A percentile compares a stretch with the other conserved stretches of the same genome.
These are phyloP conservation scores for Aspergillus terreus DNA, from an alignment of 2,329 filamentous ascomycete species.

Conservation along the genomic window DNA sequence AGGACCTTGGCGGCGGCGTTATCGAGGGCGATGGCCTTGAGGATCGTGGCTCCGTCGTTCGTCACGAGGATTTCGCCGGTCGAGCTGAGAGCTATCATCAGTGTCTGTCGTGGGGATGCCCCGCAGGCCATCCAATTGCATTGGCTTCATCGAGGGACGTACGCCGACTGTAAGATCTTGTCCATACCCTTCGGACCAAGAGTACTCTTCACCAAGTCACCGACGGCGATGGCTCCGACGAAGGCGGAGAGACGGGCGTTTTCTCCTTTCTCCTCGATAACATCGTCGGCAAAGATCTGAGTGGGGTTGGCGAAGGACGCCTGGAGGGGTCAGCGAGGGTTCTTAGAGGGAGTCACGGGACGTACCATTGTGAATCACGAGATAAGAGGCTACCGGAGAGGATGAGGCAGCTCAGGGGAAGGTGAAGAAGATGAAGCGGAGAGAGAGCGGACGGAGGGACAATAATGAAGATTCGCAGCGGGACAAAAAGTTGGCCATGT, in stretches of 20 bases:
- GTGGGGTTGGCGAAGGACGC: slow-evolving; percentile 66
- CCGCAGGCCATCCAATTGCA: slow-evolving; percentile 9
- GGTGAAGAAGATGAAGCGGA: slow-evolving; percentile 5
- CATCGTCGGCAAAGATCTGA: slow-evolving; percentile 96
- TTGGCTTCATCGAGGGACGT: slow-evolving; percentile 40
- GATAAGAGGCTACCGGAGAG: slow-evolving; percentile 11
- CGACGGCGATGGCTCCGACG: slow-evolving; percentile 95
- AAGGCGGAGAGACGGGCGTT: slow-evolving; percentile 99
- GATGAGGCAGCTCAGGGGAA: slow-evolving; percentile 18
- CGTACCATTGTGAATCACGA: slow-evolving; percentile 28
- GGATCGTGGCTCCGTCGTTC: slow-evolving; percentile 96
- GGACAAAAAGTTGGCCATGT: slow-evolving; percentile 30
- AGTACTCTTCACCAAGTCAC: slow-evolving; percentile 95
- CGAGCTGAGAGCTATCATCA: slow-evolving; percentile 54
- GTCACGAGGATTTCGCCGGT: slow-evolving; percentile 98
- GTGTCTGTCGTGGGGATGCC: slow-evolving; percentile 13
- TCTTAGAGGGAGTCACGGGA: neutral
- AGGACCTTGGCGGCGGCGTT: slow-evolving; percentile 97
- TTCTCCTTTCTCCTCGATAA: slow-evolving; percentile 96
- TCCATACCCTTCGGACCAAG: slow-evolving; percentile 98
- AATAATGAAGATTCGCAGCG: slow-evolving; percentile 11
- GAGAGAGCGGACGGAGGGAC: slow-evolving; percentile 7
- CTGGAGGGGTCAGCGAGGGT: slow-evolving; percentile 14
- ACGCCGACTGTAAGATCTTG: slow-evolving; percentile 95
- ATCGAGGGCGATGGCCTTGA: slow-evolving; percentile 97